These are phyloP conservation scores for Tephrocybe sp. DNA, from an alignment of 768 basidiomycete species.

Conservation along the genomic window DNA sequence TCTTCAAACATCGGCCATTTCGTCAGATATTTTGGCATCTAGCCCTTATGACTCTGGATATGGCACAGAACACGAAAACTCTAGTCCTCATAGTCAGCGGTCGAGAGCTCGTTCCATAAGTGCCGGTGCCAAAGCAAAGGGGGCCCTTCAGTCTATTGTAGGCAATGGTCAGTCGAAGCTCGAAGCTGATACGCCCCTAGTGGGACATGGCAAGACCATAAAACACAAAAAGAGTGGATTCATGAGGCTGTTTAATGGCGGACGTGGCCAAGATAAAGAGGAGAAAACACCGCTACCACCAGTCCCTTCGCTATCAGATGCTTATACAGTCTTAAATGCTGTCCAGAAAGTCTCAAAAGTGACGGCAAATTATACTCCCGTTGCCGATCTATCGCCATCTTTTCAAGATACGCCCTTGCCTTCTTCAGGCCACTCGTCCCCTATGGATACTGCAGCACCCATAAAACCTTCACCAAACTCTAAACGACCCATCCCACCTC, in stretches of 20 bases:
- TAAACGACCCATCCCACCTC: conserved; percentile 37
- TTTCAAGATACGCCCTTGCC: conserved; percentile 25
- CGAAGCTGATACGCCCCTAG: conserved; percentile 46
- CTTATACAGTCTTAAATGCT: conserved; percentile 29
- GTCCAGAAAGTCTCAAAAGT: conserved; percentile 25
- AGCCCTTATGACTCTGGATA: conserved; percentile 27
- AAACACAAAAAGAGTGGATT: conserved; percentile 84
- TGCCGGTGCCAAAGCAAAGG: conserved; percentile 54
- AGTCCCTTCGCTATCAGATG: conserved; percentile 50
- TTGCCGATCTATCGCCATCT: conserved; percentile 39
- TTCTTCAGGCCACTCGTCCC: conserved; percentile 13
- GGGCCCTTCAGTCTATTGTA: conserved; percentile 43
- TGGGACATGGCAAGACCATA: conserved; percentile 39
- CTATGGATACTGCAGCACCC: background rate
- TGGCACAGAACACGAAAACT: conserved; percentile 23
- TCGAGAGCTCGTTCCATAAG: conserved; percentile 63
- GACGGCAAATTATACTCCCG: conserved; percentile 38
- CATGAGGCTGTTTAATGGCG: conserved; percentile 71
- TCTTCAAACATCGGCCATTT: conserved; percentile 13
- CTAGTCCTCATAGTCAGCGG: conserved; percentile 23
- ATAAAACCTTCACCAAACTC: conserved; percentile 22
- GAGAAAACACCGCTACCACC: conserved; percentile 51
- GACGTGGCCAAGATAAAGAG: conserved; percentile 48
- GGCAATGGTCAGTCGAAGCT: conserved; percentile 34
- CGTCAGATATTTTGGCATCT: conserved; percentile 31